phyloP scores from a whole-genome alignment of 2,329 filamentous ascomycete species.

The Claviceps sp. region DNA sequence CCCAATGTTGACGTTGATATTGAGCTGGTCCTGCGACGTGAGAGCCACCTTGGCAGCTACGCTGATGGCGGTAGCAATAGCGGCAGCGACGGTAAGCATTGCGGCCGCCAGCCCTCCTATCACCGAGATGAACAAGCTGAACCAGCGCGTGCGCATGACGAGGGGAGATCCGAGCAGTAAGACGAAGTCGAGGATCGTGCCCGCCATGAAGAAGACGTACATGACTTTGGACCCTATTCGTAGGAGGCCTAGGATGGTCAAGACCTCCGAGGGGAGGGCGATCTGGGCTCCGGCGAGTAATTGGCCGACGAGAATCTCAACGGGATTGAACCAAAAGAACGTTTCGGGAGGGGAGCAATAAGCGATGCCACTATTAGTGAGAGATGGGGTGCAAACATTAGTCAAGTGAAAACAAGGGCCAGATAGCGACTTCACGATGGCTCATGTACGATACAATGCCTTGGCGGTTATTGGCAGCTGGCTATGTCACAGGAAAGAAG shows the following conservation, averaged over 20 bases:
- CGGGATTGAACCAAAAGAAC: conserved; percentile 86
- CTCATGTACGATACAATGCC: background rate
- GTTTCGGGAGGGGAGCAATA: conserved; percentile 55
- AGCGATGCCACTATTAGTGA: conserved; percentile 48
- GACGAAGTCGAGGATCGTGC: conserved; percentile 54
- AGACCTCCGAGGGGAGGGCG: conserved; percentile 61
- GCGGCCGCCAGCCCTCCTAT: conserved; percentile 55
- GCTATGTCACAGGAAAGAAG: background rate
- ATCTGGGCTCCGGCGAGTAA: conserved; percentile 73
- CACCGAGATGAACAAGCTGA: conserved; percentile 53
- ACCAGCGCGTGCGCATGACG: conserved; percentile 42
- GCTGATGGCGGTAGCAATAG: conserved; percentile 74
- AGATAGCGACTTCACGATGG: too few relatives aligned
- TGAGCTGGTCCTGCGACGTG: conserved; percentile 55
- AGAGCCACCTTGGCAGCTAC: conserved; percentile 69
- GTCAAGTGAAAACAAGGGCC: background rate
- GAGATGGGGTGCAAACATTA: background rate
- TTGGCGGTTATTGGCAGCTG: background rate
- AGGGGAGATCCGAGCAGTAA: conserved; percentile 54
- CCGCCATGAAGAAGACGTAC: conserved; percentile 76
- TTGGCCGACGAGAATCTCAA: conserved; percentile 66
- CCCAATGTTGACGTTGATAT: conserved; percentile 61
- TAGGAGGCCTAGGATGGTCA: conserved; percentile 61
- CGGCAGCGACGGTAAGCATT: conserved; percentile 52
- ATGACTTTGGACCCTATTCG: conserved; percentile 67